phyloP scores from a whole-genome alignment of 345 rosid species.

The Lagerstroemia speciosa region DNA sequence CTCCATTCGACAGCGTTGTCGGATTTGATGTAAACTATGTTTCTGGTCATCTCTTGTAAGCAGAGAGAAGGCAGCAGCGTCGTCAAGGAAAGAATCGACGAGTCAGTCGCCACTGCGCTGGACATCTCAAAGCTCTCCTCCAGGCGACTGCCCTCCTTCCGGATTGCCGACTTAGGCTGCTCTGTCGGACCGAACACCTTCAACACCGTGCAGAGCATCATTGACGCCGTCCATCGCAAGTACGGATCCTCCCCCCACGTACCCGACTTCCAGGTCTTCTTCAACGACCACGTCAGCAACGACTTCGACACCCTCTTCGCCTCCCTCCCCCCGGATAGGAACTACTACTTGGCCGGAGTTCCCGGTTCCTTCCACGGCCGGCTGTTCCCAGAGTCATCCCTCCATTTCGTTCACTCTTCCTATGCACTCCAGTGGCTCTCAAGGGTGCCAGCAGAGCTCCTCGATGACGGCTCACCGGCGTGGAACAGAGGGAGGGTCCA shows the following conservation, averaged over 20 bases:
- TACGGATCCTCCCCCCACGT: not conserved
- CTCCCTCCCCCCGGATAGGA: constrained; percentile 12
- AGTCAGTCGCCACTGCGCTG: constrained; percentile 30
- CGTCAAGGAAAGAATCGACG: constrained; percentile 21
- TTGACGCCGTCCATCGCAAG: constrained; percentile 28
- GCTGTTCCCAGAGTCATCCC: constrained; percentile 28
- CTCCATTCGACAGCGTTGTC: not conserved
- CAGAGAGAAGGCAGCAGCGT: not conserved
- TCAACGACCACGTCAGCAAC: constrained; percentile 27
- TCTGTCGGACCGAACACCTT: constrained; percentile 60
- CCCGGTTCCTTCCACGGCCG: constrained; percentile 32
- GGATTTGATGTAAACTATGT: not conserved
- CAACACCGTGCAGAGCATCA: constrained; percentile 27
- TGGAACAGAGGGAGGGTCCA: constrained; percentile 40
- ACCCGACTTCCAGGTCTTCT: constrained; percentile 26
- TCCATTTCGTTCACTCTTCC: constrained; percentile 25
- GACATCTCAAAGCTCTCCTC: constrained; percentile 16
- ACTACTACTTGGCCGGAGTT: constrained; percentile 13
- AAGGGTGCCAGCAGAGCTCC: constrained; percentile 23
- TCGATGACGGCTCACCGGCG: constrained; percentile 18
- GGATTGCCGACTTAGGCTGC: constrained; percentile 50
- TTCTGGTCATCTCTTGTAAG: not conserved
- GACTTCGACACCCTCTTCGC: constrained; percentile 43
- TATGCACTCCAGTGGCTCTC: constrained; percentile 39
- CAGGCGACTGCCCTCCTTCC: constrained; percentile 7